Base-by-base conservation (phyloP, 371 early-diverging fungal species). In the Capillidium rhysosporum region DNA sequence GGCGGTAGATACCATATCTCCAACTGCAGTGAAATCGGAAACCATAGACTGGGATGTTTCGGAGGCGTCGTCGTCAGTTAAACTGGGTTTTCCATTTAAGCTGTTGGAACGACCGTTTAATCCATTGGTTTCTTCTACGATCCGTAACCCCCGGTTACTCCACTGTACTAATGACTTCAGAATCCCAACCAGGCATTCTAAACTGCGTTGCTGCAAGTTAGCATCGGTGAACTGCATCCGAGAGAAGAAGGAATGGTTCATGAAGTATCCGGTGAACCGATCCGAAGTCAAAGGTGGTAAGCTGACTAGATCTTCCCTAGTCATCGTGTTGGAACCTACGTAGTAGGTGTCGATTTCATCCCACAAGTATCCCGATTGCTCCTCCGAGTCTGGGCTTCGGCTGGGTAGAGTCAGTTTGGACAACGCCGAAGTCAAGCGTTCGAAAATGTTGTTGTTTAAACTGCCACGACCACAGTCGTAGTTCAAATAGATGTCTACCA, bases 401-500 rank as follows among this genome's bases (percentile, higher is more conserved):
- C 82, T 83, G 49, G 79, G 74, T 54, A 72, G 69, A 4, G 83
- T 75, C 55, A 74, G 1, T 38, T 41, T 52, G 3, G 52, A 52
- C 14, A 52, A 14, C 2, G 52, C 52, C 12, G 38, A 20, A 4
- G 26, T 26, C 4, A 52, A 12, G 2, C 52, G 14, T 40, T 52
- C 52, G 23, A 52, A 52, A 1, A 52, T 39, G 43, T 52, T 52
- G 52, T 52, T 52, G 40, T 52, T 43, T 9, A 52, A 25, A 12
- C 38, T 34, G 10, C 21, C 41, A 60, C 63, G 23, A 71, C 72
- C 10, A 73, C 98, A 97, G 65, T 97, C 98, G 62, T 93, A 95
- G 67, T 97, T 97, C 34, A 97, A 70, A 56, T 92, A 97, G 25
- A 97, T 74, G 60, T 97, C 98, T 1, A 97, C 93, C 4, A 94